phyloP scores from a whole-genome alignment of 768 basidiomycete genomes.

The Xerocomellus intermedius region DNA sequence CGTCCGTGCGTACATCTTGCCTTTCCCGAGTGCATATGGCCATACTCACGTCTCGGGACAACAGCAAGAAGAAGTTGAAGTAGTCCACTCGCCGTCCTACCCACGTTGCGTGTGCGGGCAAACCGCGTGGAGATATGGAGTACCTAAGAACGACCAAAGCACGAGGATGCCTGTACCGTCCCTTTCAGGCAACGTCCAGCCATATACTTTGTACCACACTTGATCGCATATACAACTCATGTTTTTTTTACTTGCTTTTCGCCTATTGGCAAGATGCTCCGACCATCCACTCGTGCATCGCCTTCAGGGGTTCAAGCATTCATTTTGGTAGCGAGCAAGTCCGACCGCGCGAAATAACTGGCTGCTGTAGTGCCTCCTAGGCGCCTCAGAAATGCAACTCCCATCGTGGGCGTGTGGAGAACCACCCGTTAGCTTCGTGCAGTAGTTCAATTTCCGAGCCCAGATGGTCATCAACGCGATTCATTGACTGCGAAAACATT shows the following conservation, averaged over 20 bases:
- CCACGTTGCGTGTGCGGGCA: conserved; percentile 1
- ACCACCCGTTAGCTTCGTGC: background rate
- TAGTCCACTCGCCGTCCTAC: conserved; percentile 41
- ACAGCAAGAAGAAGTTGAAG: conserved; percentile 95
- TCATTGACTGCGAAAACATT: background rate
- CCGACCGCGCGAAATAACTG: background rate
- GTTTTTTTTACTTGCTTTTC: background rate
- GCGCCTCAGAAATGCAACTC: background rate
- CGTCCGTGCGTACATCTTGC: conserved; percentile 64
- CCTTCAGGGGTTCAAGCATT: background rate
- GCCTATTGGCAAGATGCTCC: background rate
- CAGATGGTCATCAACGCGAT: no score
- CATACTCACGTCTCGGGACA: background rate
- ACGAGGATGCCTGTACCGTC: background rate
- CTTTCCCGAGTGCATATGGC: background rate
- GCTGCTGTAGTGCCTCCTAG: background rate
- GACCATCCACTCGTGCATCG: no score
- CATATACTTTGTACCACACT: conserved; percentile 23
- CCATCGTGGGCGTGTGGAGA: background rate
- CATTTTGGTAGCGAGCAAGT: background rate
- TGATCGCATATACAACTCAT: conserved; percentile 19
- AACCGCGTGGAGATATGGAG: conserved; percentile 9
- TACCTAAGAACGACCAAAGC: conserved; percentile 10
- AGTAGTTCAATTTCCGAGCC: no score
- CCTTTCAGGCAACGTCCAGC: background rate